Percentiles rank a stretch among this genome's conserved stretches.
These are phyloP conservation scores for Elsinoe fawcettii DNA, from an alignment of 2,329 filamentous ascomycete species.

Conservation along the genomic window DNA sequence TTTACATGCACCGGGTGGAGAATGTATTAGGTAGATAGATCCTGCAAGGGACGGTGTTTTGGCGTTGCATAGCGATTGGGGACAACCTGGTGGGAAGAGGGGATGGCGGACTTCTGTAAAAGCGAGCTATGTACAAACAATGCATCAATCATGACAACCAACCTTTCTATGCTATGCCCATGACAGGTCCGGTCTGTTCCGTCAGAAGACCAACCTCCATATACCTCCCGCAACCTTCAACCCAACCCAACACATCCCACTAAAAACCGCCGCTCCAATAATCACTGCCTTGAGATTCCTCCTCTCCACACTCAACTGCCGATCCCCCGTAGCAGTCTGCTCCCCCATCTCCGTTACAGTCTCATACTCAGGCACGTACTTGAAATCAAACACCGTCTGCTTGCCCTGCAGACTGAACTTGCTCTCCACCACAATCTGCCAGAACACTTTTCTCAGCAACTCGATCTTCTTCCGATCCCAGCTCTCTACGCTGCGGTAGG, in stretches of 20 bases:
- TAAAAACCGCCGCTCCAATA: conserved; percentile 30
- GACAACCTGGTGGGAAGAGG: too few relatives aligned
- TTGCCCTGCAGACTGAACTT: conserved; percentile 55
- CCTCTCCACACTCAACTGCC: conserved; percentile 37
- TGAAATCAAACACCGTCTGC: conserved; percentile 60
- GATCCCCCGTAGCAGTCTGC: conserved; percentile 33
- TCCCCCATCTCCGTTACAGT: conserved; percentile 44
- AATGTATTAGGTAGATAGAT: background rate
- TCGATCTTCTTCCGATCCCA: conserved; percentile 48
- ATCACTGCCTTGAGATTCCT: conserved; percentile 42
- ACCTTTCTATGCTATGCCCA: too few relatives aligned
- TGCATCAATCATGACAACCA: too few relatives aligned
- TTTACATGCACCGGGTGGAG: background rate
- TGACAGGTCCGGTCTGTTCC: too few relatives aligned
- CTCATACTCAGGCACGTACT: conserved; percentile 55
- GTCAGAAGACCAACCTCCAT: conserved; percentile 8
- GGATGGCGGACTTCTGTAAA: too few relatives aligned
- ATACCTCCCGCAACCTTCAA: conserved; percentile 15
- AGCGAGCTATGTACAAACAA: too few relatives aligned
- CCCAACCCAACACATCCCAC: conserved; percentile 22
- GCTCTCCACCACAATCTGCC: conserved; percentile 54
- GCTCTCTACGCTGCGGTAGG: conserved; percentile 42
- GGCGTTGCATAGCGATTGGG: too few relatives aligned
- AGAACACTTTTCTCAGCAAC: conserved; percentile 47
- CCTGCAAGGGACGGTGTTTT: too few relatives aligned